Base-by-base conservation (phyloP, 495 filamentous ascomycete genomes). In the Jackrogersella minutella region DNA sequence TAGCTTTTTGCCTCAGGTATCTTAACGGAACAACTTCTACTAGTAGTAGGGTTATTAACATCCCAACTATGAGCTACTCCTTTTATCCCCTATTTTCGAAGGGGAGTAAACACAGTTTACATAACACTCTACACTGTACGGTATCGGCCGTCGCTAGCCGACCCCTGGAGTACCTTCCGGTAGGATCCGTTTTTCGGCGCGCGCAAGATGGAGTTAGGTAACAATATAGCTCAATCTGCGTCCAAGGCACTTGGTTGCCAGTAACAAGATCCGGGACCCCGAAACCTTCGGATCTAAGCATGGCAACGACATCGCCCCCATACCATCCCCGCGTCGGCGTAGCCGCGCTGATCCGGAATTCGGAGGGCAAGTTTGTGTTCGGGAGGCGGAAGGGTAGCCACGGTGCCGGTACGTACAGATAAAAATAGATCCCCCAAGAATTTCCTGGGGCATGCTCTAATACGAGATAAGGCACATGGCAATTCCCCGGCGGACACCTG, bases 401-500 rank as follows among this genome's bases (percentile, higher is more conserved):
- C 56, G 78, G 78, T 7, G 66, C 71, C 0, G 78, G 79, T 80
- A 62, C 52, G 73, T 70, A 36, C 1, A 2, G 40, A 2, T 30
- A 7, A 14, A 11, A 1, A 19, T 21, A 21, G 21, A 21, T 4
- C 39, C 13, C 0, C 37, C 39, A 17, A 19, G 10, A 9, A 28
- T 21, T 0, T 46, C 2, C 3, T 3, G 24, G 14, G 19, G 4
- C 26, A 26, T 22, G 4, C 14, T 8, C 6, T 44, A 22, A 22
- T 4, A 17, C 19, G 7, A 2, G 5, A 58, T 17, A 17, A 82
- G 89, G 85, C 1, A 85, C 85, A 5, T 87, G 80, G 80, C 85
- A 85, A 24, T 79, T 88, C 13, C 88, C 89, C 3, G 89, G 89
- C 41, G 89, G 89, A 3, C 89, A 92, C 51, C 83, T 91, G 17